Evolutionary conservation across 371 early-diverging fungal species (phyloP), one percentile per base, ranked within the genome.

Genomic region (Lichtheimia ramosa): DNA sequence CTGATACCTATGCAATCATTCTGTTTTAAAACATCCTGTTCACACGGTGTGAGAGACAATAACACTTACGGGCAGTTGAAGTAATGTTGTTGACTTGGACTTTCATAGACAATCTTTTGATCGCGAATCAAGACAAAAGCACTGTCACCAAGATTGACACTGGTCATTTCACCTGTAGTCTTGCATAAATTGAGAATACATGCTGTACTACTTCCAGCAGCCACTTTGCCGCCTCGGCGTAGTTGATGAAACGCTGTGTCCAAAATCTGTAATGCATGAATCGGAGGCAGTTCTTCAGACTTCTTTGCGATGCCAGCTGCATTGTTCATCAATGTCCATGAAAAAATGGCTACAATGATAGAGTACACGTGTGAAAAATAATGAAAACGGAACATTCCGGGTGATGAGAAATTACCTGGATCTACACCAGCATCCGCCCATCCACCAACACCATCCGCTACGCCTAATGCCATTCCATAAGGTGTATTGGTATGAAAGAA

Each of bases 371-470:
- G 40, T 12, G 54, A 20, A 40, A 39, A 20, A 43, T 34, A 58
- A 42, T 51, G n/a, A 46, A 53, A 57, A 27, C 18, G 49, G 18
- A 43, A 50, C n/a, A 28, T 21, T n/a, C 3, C n/a, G 14, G 20
- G 18, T 54, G 5, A 18, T n/a, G n/a, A n/a, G n/a, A 21, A 43
- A 72, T 34, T 62, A 73, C 73, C 73, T 57, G 79, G 79, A 58
- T 79, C 75, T 0, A 79, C 76, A 13, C 79, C 79, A 0, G 77
- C 83, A 55, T 83, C 79, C 53, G 82, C 65, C 88, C 88, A 88
- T 18, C 88, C 87, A n/a, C 88, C 88, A 13, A 88, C 88, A 51
- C 88, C 88, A 61, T 88, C 88, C 0, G 88, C 88, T 7, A 88
- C 85, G 56, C 88, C 88, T 21, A 85, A 61, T 6, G 85, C 84